phyloP scores from a whole-genome alignment of 2,329 filamentous ascomycete genomes.

The Penicillium brevicompactum region DNA sequence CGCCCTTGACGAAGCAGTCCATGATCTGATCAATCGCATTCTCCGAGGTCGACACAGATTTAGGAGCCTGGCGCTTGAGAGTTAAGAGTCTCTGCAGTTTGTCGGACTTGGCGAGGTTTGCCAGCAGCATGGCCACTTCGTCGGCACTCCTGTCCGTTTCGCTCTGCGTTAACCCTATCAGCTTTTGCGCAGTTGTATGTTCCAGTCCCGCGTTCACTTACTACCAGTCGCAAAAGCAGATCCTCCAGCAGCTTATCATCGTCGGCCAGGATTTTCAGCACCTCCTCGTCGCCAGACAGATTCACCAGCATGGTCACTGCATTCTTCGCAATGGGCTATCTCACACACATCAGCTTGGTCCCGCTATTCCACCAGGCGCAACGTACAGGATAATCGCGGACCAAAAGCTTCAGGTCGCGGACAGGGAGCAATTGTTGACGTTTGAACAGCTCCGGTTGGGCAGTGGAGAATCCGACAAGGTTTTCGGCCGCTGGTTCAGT shows the following conservation, averaged over 20 bases:
- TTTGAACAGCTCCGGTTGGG: slow-evolving; percentile 82
- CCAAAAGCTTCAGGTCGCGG: slow-evolving; percentile 82
- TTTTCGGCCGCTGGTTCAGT: slow-evolving; percentile 72
- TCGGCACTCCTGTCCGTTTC: slow-evolving; percentile 77
- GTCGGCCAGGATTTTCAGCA: slow-evolving; percentile 70
- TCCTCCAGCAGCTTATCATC: slow-evolving; percentile 81
- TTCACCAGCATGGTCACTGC: slow-evolving; percentile 77
- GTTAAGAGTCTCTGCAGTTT: slow-evolving; percentile 68
- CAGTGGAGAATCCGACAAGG: slow-evolving; percentile 78
- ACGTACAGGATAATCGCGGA: slow-evolving; percentile 78
- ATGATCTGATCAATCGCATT: slow-evolving; percentile 85
- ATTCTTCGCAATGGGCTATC: slow-evolving; percentile 85
- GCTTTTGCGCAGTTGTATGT: not conserved
- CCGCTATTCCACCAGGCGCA: not conserved
- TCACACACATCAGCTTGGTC: slow-evolving; percentile 5
- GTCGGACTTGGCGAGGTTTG: slow-evolving; percentile 85
- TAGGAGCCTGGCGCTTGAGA: slow-evolving; percentile 68
- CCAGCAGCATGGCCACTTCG: slow-evolving; percentile 84
- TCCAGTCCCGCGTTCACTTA: slow-evolving; percentile 57
- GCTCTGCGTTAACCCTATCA: slow-evolving; percentile 26
- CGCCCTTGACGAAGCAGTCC: slow-evolving; percentile 93
- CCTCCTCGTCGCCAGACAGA: slow-evolving; percentile 78
- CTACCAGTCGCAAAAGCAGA: slow-evolving; percentile 71
- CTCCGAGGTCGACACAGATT: slow-evolving; percentile 70
- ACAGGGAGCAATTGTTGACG: slow-evolving; percentile 74